Conservation (phyloP, 2,329 filamentous ascomycete species). For the Lecanicillium sp. region DNA sequence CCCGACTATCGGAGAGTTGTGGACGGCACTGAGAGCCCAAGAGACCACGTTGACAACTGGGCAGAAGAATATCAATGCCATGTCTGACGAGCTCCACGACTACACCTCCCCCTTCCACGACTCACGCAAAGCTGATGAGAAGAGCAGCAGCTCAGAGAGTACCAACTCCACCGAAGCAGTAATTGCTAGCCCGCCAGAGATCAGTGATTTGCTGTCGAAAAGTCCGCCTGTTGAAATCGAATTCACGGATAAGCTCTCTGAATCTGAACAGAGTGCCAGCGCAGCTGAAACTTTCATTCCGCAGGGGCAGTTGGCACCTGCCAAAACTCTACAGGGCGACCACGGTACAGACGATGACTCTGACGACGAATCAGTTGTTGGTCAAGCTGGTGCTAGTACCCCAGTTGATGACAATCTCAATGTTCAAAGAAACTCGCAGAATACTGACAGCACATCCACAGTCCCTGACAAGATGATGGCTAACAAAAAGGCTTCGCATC, state of each 20-base stretch:
- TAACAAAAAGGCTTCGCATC: background rate
- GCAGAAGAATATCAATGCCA: background rate
- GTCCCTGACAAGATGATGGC: background rate
- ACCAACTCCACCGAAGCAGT: too few species aligned
- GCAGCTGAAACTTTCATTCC: too few species aligned
- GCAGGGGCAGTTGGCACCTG: too few species aligned
- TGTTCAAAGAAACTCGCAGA: background rate
- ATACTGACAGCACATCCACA: background rate
- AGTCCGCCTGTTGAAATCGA: background rate
- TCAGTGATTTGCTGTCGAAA: background rate
- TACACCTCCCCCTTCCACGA: background rate
- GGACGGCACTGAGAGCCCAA: background rate
- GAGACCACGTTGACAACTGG: background rate
- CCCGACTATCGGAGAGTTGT: slow-evolving; percentile 2
- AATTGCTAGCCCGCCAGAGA: background rate
- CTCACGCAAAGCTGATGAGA: background rate
- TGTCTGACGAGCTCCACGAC: background rate
- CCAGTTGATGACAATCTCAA: background rate
- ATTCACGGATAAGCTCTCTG: background rate
- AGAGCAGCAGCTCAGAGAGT: background rate
- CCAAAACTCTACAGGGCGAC: too few species aligned
- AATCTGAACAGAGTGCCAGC: background rate
- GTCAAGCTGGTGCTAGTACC: background rate
- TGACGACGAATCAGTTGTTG: background rate
- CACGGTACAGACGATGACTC: background rate